A percentile compares a stretch with the other conserved stretches of the same genome.
Evolutionary conservation across 139 green algal genomes (phyloP).

Genomic region (Chlorella vulgaris): DNA sequence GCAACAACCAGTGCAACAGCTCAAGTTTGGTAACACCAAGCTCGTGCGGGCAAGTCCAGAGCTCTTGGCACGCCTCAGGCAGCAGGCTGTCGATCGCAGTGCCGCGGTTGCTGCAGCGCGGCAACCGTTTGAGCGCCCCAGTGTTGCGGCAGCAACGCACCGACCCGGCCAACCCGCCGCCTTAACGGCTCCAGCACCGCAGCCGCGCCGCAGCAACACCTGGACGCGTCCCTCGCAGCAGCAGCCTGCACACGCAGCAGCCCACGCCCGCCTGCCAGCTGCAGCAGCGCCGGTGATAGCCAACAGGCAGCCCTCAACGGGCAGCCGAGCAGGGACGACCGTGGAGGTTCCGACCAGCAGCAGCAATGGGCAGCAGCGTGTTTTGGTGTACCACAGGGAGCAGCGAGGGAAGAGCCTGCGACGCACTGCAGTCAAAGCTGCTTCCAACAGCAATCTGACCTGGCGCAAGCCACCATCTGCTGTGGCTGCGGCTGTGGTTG

Average conservation of each 20-base stretch:
- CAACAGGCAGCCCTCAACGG: not conserved
- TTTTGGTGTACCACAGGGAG: slow-evolving; percentile 26
- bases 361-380: not conserved
- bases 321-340: not conserved
- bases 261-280: not conserved
- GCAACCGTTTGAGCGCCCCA: no score
- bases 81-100: not conserved
- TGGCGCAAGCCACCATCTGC: slow-evolving; percentile 23
- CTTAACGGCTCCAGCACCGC: not conserved
- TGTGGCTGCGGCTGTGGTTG: not conserved
- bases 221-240: not conserved
- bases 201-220: not conserved
- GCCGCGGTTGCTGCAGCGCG: not conserved
- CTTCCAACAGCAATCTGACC: not conserved
- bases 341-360: not conserved
- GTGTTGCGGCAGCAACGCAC: not conserved
- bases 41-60: slow-evolving; percentile 5
- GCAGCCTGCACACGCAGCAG: not conserved
- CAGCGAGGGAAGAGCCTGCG: slow-evolving; percentile 16
- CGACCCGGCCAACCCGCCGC: not conserved
- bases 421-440: slow-evolving; percentile 7
- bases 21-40: not conserved
- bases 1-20: not conserved
- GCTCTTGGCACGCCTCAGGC: not conserved
- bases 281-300: not conserved